phyloP scores from a whole-genome alignment of 2,329 filamentous ascomycete genomes.

The Claviceps purpurea region DNA sequence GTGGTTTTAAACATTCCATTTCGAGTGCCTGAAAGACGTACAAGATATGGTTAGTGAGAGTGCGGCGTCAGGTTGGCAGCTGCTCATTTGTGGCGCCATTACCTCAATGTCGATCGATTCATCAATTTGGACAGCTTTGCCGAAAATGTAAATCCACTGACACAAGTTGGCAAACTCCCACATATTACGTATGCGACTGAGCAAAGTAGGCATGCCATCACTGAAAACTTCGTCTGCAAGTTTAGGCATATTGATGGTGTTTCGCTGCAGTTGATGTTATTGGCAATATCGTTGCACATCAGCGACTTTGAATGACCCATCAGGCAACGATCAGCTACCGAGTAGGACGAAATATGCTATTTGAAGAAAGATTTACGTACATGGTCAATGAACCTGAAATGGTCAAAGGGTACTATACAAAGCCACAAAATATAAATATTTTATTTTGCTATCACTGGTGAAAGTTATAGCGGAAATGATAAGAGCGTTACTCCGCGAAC shows the following conservation, averaged over 20 bases:
- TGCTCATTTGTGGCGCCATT: conserved; percentile 13
- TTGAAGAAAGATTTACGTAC: too few species aligned
- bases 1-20: conserved; percentile 69
- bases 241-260: neutral
- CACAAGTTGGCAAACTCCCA: conserved; percentile 93
- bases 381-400: too few species aligned
- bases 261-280: neutral
- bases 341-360: too few species aligned
- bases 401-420: too few species aligned
- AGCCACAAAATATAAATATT: too few species aligned
- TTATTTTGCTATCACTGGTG: too few species aligned
- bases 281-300: neutral
- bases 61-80: too few species aligned
- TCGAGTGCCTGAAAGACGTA: conserved; percentile 58
- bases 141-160: conserved; percentile 90
- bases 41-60: too few species aligned
- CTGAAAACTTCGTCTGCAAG: neutral
- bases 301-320: too few species aligned
- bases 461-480: too few species aligned
- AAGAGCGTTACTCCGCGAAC: too few species aligned
- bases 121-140: conserved; percentile 77
- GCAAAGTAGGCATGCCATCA: conserved; percentile 16
- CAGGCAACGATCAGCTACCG: too few species aligned
- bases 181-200: conserved; percentile 67
- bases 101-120: conserved; percentile 86